Evolutionary conservation across 371 early-diverging fungal species (phyloP).

Genomic region (Mucor indicus): DNA sequence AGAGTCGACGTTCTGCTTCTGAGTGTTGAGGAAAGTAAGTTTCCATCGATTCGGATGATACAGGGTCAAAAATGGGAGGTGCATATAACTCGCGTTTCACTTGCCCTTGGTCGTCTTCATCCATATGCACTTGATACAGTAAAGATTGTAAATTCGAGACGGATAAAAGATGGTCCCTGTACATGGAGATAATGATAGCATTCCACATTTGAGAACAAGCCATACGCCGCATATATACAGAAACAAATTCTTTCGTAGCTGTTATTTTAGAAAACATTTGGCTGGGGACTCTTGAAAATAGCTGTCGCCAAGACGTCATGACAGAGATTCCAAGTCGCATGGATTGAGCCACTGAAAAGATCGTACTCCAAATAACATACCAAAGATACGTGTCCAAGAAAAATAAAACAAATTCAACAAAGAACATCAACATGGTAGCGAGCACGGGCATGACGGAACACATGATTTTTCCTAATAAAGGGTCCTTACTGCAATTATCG

Average conservation of each 20-base stretch:
- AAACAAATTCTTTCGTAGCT: constrained; percentile 63
- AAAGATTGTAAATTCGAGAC: constrained; percentile 72
- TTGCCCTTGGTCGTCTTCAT: constrained; percentile 18
- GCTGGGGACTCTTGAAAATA: constrained; percentile 76
- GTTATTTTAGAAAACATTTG: constrained; percentile 76
- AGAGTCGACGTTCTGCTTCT: constrained; percentile 83
- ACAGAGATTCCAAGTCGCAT: constrained; percentile 81
- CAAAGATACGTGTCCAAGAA: constrained; percentile 91
- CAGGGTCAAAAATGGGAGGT: constrained; percentile 79
- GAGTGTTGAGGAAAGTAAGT: constrained; percentile 73
- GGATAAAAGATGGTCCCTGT: constrained; percentile 80
- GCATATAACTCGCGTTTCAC: constrained; percentile 56
- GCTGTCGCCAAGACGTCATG: constrained; percentile 82
- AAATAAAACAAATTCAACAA: constrained; percentile 73
- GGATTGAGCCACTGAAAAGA: constrained; percentile 76
- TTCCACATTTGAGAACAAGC: constrained; percentile 90
- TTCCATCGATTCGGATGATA: constrained; percentile 50
- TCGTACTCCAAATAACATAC: constrained; percentile 85
- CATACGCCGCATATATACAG: constrained; percentile 67
- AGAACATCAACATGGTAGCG: constrained; percentile 72
- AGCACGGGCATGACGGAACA: constrained; percentile 64
- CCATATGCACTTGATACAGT: constrained; percentile 69
- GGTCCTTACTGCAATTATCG: constrained; percentile 54
- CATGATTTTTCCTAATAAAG: constrained; percentile 41
- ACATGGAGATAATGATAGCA: constrained; percentile 84